Evolutionary conservation across 306 rosid species (phyloP).

Genomic region (Citrullus colocynthis): DNA sequence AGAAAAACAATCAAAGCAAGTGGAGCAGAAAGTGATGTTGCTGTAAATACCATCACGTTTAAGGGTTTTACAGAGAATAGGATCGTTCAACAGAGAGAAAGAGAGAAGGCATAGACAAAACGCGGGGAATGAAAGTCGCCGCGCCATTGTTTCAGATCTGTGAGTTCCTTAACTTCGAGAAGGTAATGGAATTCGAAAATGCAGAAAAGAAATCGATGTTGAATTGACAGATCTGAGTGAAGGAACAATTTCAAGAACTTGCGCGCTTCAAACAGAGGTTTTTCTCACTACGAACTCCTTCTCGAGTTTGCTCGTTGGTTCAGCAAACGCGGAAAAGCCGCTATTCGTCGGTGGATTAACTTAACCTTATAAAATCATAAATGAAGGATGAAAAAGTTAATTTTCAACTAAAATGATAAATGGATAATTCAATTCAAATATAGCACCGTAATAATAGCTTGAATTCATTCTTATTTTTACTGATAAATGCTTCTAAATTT

Average conservation of each 20-base stretch:
- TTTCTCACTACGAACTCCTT: background rate
- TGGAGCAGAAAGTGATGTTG: background rate
- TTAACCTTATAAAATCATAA: background rate
- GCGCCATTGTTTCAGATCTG: conserved; percentile 32
- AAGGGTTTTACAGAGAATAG: conserved; percentile 65
- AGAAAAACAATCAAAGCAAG: background rate
- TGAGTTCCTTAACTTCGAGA: background rate
- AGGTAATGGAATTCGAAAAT: background rate
- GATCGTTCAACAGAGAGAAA: conserved; percentile 27
- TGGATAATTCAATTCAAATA: background rate
- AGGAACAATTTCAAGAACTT: background rate
- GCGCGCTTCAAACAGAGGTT: background rate
- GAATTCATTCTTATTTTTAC: background rate
- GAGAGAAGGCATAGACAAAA: conserved; percentile 22
- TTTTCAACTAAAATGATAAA: background rate
- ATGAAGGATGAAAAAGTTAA: background rate
- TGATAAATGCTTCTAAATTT: background rate
- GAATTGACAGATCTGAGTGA: conserved; percentile 3
- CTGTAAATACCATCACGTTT: conserved; percentile 73
- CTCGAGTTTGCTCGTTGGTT: background rate
- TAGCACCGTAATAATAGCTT: background rate
- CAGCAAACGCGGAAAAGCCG: conserved; percentile 3
- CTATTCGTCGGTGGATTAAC: background rate
- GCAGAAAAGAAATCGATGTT: background rate
- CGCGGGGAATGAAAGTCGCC: conserved; percentile 21